Base-by-base conservation (phyloP, 441 rosid genomes). In the Populus hybrid region DNA sequence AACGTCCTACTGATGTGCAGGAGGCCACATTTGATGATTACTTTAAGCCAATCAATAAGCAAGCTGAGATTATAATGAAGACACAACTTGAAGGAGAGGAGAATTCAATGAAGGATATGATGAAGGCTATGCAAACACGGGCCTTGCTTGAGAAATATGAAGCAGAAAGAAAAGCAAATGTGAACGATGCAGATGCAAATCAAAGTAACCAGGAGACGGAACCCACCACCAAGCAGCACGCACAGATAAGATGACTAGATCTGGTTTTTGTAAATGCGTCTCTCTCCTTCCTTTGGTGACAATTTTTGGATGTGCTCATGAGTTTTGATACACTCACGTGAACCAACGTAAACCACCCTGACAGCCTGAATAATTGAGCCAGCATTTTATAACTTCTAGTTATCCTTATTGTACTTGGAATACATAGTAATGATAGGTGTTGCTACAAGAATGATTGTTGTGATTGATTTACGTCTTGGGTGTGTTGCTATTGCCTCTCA, bases 21-120 rank as follows among this genome's bases (percentile, higher is more conserved):
- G 99, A 95, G 79, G 88, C 90, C 80, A 88, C 90, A 77, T 90
- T 92, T 79, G 94, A 92, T 26, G 91, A 93, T 32, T 91, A 88
- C 83, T 92, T 95, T 77, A 87, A 86, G 81, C 97, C 99, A 24
- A 76, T 95, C 73, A 95, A 93, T 87, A 90, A 90, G 87, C 87
- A 92, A 76, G 98, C 93, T 35, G 89, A 90, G 88, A 79, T 78
- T 8, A 69, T 95, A 85, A 88, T 95, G 96, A 90, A 93, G 85
- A 83, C 79, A 85, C 98, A 93, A 82, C 97, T 93, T 9, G 95
- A 93, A 10, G 89, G 93, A 30, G 97, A 93, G 88, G 94, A 92
- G 86, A 90, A 83, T 85, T 83, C 85, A 0, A 91, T 91, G 96
- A 87, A 46, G 57, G 57, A 50, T 50, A 50, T 50, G 57, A 50